Evolutionary conservation across 805 yeast genomes (phyloP), one percentile per base, ranked within the genome.

Genomic region (Tetrapisispora fleetii): DNA sequence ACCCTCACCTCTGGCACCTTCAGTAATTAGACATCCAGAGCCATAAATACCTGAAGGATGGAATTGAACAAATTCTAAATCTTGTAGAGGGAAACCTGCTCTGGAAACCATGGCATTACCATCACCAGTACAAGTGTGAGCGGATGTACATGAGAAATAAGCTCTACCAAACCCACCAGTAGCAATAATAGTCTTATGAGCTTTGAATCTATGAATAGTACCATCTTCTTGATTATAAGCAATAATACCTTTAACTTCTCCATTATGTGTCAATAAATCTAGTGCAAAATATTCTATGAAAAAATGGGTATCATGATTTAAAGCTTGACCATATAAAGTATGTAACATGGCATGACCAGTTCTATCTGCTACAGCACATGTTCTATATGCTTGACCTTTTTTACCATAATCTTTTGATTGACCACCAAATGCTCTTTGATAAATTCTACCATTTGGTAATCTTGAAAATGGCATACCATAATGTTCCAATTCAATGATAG

Each of bases 1-100:
- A 81, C 99, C 99, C 77, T 93, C 99, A 79, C 99, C 99, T 78
- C 99, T 85, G 58, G 97, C 95, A 75, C 99, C 99, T 74, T 93
- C 99, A 49, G 99, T 93, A 69, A 93, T 93, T 75, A 91, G 76
- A 77, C 98, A 93, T 56, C 99, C 99, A 38, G 98, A 88, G 52
- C 99, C 99, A 71, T 91, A 91, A 71, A 91, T 93, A 79, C 99
- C 99, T 24, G 98, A 89, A 49, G 99, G 99, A 72, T 91, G 99
- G 88, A 91, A 91, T 75, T 91, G 99, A 54, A 91, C 90, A 67
- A 91, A 91, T 75, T 91, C 99, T 72, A 91, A 76, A 73, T 91
- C 99, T 74, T 91, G 95, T 65, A 91, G 78, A 51, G 99, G 99
- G 69, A 91, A 80, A 53, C 99, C 99, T 48, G 99, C 99, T 73